phyloP scores from a whole-genome alignment of 768 basidiomycete species.

The Exidia glandulosa region DNA sequence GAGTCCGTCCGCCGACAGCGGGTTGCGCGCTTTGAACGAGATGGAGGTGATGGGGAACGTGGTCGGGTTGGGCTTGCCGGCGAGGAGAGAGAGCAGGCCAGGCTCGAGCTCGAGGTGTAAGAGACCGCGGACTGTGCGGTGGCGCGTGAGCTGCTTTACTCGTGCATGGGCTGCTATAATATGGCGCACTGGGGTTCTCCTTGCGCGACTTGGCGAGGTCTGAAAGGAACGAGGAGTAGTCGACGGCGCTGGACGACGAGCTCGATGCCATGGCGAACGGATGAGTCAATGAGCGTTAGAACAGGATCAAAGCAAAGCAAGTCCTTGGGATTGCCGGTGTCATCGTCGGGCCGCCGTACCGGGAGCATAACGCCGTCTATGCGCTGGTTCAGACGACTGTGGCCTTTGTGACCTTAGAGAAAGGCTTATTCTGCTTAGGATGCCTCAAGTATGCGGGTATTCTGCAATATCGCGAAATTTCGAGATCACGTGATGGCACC shows the following conservation, averaged over 20 bases:
- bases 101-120: constrained; percentile 69
- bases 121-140: constrained; percentile 42
- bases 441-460: too few relatives aligned
- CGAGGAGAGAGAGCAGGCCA: constrained; percentile 69
- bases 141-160: not conserved
- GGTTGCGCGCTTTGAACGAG: constrained; percentile 39
- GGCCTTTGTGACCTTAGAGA: too few relatives aligned
- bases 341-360: too few relatives aligned
- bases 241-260: not conserved
- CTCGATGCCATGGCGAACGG: not conserved
- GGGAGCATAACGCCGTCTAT: too few relatives aligned
- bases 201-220: not conserved
- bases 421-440: too few relatives aligned
- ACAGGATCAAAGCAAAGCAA: not conserved
- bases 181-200: not conserved
- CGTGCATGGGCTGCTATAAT: not conserved
- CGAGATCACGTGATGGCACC: too few relatives aligned
- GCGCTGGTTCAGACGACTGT: too few relatives aligned
- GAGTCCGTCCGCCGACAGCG: constrained; percentile 32
- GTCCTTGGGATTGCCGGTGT: not conserved
- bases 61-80: constrained; percentile 84
- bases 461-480: too few relatives aligned
- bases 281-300: too few relatives aligned
- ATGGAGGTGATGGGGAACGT: constrained; percentile 87
- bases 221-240: not conserved